Conservation (phyloP, 106 monocot genomes). For the Acanthochlamys bracteata region DNA sequence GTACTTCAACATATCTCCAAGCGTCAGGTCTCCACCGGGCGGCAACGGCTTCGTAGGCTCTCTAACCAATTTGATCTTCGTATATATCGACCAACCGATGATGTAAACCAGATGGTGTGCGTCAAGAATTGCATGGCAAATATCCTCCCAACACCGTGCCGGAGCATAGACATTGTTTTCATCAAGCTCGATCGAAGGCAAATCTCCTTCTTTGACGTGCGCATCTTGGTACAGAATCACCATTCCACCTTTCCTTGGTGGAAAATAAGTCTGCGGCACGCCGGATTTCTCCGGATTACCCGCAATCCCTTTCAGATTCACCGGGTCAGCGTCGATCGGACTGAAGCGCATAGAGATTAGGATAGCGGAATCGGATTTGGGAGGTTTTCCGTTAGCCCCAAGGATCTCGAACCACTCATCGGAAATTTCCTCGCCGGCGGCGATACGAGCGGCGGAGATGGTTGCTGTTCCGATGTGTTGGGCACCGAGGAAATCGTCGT, state of each 20-base stretch:
- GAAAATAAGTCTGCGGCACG: slow-evolving; percentile 39
- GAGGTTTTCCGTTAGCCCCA: slow-evolving; percentile 26
- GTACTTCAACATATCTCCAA: slow-evolving; percentile 69
- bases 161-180: slow-evolving; percentile 32
- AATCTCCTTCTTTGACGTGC: slow-evolving; percentile 44
- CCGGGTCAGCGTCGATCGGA: slow-evolving; percentile 16
- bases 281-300: slow-evolving; percentile 32
- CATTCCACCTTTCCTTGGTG: slow-evolving; percentile 29
- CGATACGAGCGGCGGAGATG: slow-evolving; percentile 18
- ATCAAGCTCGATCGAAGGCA: slow-evolving; percentile 43
- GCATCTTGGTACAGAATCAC: slow-evolving; percentile 74
- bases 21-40: slow-evolving; percentile 13
- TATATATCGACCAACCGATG: slow-evolving; percentile 61
- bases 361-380: slow-evolving; percentile 39
- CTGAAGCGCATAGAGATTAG: slow-evolving; percentile 25
- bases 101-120: slow-evolving; percentile 73
- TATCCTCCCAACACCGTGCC: slow-evolving; percentile 67
- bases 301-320: slow-evolving; percentile 26
- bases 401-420: slow-evolving; percentile 39
- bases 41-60: slow-evolving; percentile 35
- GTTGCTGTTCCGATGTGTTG: slow-evolving; percentile 49
- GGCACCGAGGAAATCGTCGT: slow-evolving; percentile 61
- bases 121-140: slow-evolving; percentile 70
- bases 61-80: slow-evolving; percentile 51
- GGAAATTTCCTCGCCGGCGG: slow-evolving; percentile 10